phyloP scores from a whole-genome alignment of 164 flowering plant genomes.

The Macadamia tetraphylla region DNA sequence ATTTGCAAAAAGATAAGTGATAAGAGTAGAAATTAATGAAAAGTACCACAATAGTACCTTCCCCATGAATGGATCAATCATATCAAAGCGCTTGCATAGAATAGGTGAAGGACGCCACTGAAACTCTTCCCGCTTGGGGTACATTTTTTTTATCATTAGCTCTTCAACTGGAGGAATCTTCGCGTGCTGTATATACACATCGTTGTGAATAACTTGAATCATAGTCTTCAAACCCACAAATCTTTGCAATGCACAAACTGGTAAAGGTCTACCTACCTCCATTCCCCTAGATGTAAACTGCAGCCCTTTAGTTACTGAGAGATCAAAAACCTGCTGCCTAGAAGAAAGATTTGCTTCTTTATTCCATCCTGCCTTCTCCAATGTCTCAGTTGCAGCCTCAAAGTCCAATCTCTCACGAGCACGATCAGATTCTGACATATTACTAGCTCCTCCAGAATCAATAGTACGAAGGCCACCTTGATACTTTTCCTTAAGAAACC shows the following conservation, averaged over 20 bases:
- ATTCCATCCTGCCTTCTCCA: constrained; percentile 47
- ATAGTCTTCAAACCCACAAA: constrained; percentile 1
- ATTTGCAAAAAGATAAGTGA: background rate
- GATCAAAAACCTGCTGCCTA: constrained; percentile 30
- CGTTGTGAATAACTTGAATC: constrained; percentile 5
- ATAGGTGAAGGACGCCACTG: constrained; percentile 90
- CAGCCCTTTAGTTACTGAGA: constrained; percentile 35
- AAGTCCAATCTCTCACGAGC: constrained; percentile 95
- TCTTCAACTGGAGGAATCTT: constrained; percentile 38
- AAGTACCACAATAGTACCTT: constrained; percentile 41
- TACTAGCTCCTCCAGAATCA: constrained; percentile 48
- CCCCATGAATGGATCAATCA: constrained; percentile 86
- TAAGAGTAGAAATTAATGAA: background rate
- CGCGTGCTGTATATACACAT: constrained; percentile 32
- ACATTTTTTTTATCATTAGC: constrained; percentile 26
- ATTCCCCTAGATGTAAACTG: constrained; percentile 70
- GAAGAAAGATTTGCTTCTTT: constrained; percentile 25
- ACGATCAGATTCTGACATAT: constrained; percentile 84
- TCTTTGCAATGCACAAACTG: background rate
- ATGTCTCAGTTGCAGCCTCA: constrained; percentile 90
- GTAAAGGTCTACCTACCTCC: constrained; percentile 37
- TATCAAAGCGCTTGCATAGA: constrained; percentile 94
- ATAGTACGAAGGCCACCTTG: constrained; percentile 84
- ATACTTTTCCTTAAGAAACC: constrained; percentile 81
- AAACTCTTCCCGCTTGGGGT: constrained; percentile 77